Evolutionary conservation across 768 basidiomycete genomes (phyloP).

Genomic region (Suillus hirtellus): DNA sequence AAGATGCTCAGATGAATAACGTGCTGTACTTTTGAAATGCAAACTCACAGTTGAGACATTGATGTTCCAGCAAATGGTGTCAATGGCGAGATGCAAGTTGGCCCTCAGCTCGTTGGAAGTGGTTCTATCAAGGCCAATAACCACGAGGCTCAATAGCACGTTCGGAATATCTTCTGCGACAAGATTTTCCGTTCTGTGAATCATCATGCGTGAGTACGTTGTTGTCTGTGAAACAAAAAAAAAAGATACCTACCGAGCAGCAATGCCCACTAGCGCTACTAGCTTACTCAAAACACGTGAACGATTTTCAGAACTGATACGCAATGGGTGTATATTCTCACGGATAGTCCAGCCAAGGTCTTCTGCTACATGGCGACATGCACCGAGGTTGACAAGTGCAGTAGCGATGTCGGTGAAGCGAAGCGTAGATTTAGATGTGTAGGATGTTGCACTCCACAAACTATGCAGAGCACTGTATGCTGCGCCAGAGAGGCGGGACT

Average conservation of each 20-base stretch:
- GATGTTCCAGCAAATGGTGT: slow-evolving; percentile 46
- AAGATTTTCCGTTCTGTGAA: slow-evolving; percentile 36
- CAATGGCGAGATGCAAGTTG: slow-evolving; percentile 49
- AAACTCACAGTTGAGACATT: slow-evolving; percentile 30
- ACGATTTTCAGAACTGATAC: slow-evolving; percentile 26
- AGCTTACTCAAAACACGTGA: slow-evolving; percentile 41
- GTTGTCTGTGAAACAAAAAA: background rate
- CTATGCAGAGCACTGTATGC: slow-evolving; percentile 36
- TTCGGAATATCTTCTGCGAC: slow-evolving; percentile 47
- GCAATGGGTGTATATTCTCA: slow-evolving; percentile 11
- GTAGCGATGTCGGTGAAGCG: slow-evolving; percentile 36
- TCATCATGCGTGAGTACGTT: slow-evolving; percentile 11
- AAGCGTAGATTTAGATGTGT: slow-evolving; percentile 27
- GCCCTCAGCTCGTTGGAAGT: slow-evolving; percentile 44
- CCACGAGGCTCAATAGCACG: slow-evolving; percentile 48
- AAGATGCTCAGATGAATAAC: background rate
- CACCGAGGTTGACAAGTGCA: slow-evolving; percentile 47
- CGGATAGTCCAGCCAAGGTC: slow-evolving; percentile 33
- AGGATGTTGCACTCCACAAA: slow-evolving; percentile 28
- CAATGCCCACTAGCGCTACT: slow-evolving; percentile 40
- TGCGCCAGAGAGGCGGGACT: slow-evolving; percentile 32
- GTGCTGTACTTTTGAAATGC: background rate
- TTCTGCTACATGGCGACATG: slow-evolving; percentile 37
- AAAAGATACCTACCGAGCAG: slow-evolving; percentile 44
- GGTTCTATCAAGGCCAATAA: slow-evolving; percentile 57